A percentile compares a stretch with the other conserved stretches of the same genome.
Evolutionary conservation across 75 land plant species (phyloP).

Genomic region (Ceratopteris richardii): DNA sequence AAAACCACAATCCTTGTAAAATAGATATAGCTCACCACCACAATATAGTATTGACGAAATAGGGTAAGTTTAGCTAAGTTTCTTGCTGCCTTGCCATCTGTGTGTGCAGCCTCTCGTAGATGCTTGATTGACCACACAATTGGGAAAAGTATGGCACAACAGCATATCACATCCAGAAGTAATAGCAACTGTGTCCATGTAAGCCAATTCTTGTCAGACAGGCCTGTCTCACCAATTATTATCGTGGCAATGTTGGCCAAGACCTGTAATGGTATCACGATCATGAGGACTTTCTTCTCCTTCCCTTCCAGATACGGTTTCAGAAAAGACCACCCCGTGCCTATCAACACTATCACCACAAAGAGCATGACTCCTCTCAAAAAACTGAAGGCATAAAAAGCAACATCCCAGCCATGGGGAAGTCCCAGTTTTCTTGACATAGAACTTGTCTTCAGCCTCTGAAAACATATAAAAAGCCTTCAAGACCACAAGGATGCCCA

Average conservation of each 20-base stretch:
- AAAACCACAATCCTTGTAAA: conserved; percentile 37
- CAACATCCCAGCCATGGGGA: conserved; percentile 76
- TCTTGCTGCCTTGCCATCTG: no score
- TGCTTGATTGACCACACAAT: conserved; percentile 48
- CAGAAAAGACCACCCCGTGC: no score
- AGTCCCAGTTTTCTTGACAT: conserved; percentile 53
- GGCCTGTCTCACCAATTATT: conserved; percentile 33
- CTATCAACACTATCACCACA: no score
- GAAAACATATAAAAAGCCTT: conserved; percentile 54
- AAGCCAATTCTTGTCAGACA: conserved; percentile 29
- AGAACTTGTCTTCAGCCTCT: conserved; percentile 70
- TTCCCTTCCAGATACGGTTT: conserved; percentile 37
- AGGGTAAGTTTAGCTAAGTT: conserved; percentile 29
- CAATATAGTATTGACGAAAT: conserved; percentile 36
- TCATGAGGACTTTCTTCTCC: conserved; percentile 56
- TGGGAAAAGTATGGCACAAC: no score
- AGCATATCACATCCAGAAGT: conserved; percentile 32
- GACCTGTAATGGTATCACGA: no score
- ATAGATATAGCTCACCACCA: conserved; percentile 39
- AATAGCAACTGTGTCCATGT: conserved; percentile 31
- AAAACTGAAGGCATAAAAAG: conserved; percentile 68
- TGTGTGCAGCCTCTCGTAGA: conserved; percentile 37
- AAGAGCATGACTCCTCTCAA: no score
- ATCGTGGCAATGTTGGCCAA: conserved; percentile 29
- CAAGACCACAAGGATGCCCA: conserved; percentile 49